A percentile compares a stretch with the other conserved stretches of the same genome.
phyloP scores from a whole-genome alignment of 225 moss, liverwort and hornwort species.

The Antitrichia curtipendula region DNA sequence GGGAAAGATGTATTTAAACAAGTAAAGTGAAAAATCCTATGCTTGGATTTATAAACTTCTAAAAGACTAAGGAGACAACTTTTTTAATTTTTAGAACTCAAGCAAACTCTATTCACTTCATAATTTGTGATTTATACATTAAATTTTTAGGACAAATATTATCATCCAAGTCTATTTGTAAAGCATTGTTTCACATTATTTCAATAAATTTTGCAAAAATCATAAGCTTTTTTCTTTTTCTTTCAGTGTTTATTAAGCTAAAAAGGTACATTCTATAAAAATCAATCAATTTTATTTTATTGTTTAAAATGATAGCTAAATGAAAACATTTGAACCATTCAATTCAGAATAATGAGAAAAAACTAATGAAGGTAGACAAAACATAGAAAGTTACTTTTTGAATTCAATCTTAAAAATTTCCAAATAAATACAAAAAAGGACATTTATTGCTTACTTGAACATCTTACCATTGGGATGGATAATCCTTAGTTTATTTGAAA shows the following conservation, averaged over 20 bases:
- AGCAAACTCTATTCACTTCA: neutral
- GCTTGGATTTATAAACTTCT: neutral
- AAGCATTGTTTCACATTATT: neutral
- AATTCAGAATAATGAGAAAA: neutral
- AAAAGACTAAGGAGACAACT: rapidly evolving
- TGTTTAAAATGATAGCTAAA: neutral
- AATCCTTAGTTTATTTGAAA: neutral
- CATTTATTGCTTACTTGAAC: neutral
- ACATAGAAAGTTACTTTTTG: neutral
- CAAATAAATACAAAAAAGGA: neutral
- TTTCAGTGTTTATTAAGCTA: rapidly evolving
- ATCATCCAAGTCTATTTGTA: neutral
- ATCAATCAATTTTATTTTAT: neutral
- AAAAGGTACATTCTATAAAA: too few relatives aligned
- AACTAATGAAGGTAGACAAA: neutral
- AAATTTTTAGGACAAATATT: neutral
- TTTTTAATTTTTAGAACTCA: rapidly evolving
- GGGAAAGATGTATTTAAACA: rapidly evolving
- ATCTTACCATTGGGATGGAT: rapidly evolving
- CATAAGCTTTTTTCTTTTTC: neutral
- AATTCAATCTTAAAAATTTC: neutral
- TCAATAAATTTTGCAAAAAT: neutral
- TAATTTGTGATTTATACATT: rapidly evolving
- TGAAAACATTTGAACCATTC: neutral
- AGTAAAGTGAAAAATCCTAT: neutral